A percentile compares a stretch with the other conserved stretches of the same genome.
Conservation (phyloP, 352 stramenopile species). For the Phytophthora fragariae region DNA sequence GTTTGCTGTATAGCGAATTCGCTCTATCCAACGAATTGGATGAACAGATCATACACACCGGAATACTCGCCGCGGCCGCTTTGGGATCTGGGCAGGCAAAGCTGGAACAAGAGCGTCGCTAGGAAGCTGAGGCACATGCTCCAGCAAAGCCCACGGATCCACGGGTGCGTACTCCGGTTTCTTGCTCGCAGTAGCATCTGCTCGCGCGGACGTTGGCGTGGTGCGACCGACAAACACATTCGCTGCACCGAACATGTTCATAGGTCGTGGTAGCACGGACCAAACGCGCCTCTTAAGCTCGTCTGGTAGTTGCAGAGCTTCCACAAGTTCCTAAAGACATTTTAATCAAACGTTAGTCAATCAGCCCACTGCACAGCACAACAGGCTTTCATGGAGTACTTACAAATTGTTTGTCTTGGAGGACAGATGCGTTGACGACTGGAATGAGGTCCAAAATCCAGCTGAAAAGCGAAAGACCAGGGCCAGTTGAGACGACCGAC, state of each 20-base stretch:
- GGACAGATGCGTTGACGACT: constrained; percentile 73
- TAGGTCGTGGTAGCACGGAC: constrained; percentile 70
- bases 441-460: constrained; percentile 90
- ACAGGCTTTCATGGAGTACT: constrained; percentile 23
- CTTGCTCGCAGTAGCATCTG: constrained; percentile 28
- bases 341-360: constrained; percentile 11
- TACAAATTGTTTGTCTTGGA: constrained; percentile 83
- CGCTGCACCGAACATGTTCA: constrained; percentile 38
- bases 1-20: neutral
- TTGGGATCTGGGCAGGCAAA: constrained; percentile 54
- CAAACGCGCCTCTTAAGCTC: constrained; percentile 74
- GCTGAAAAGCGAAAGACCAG: constrained; percentile 81
- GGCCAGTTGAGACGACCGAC: constrained; percentile 60
- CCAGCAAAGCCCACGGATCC: constrained; percentile 81
- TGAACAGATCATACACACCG: constrained; percentile 62
- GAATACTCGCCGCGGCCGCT: constrained; percentile 69
- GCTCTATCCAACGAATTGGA: neutral
- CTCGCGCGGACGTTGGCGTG: constrained; percentile 30
- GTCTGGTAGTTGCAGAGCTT: constrained; percentile 61
- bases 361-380: constrained; percentile 3
- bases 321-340: constrained; percentile 68
- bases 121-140: constrained; percentile 73
- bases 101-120: constrained; percentile 65
- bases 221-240: constrained; percentile 36
- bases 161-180: constrained; percentile 49